phyloP scores from a whole-genome alignment of 2,329 filamentous ascomycete genomes.

The Alternaria alternata region DNA sequence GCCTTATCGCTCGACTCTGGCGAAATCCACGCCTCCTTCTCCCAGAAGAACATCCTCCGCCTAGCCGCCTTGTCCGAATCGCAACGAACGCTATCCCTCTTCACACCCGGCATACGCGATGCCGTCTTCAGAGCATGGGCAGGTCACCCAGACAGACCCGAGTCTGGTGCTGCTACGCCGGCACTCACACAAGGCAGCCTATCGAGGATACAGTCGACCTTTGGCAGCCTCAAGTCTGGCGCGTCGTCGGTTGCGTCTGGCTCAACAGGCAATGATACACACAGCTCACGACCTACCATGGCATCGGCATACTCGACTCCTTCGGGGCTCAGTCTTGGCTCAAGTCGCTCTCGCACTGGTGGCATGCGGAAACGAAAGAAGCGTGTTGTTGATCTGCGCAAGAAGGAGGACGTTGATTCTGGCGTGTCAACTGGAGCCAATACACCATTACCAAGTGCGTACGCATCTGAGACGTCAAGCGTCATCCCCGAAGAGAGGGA shows the following conservation, averaged over 20 bases:
- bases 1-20: constrained; percentile 80
- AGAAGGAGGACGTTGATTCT: constrained; percentile 59
- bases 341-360: constrained; percentile 66
- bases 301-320: constrained; percentile 65
- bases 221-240: constrained; percentile 58
- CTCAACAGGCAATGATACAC: constrained; percentile 57
- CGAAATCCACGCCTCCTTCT: constrained; percentile 89
- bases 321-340: constrained; percentile 69
- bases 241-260: constrained; percentile 47
- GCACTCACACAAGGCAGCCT: constrained; percentile 55
- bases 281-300: constrained; percentile 72
- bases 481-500: constrained; percentile 46
- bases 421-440: constrained; percentile 62
- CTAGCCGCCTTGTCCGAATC: constrained; percentile 85
- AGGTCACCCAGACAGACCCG: constrained; percentile 74
- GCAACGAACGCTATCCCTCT: constrained; percentile 87
- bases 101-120: constrained; percentile 89
- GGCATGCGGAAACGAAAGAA: constrained; percentile 81
- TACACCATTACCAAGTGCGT: constrained; percentile 61
- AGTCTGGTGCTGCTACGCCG: constrained; percentile 58
- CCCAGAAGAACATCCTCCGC: constrained; percentile 89
- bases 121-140: constrained; percentile 94
- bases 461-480: constrained; percentile 64
- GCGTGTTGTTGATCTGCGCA: constrained; percentile 81
- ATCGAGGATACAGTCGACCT: constrained; percentile 56